Evolutionary conservation across 495 filamentous ascomycete species (phyloP).

Genomic region (Staphylotrichum tortipilum): DNA sequence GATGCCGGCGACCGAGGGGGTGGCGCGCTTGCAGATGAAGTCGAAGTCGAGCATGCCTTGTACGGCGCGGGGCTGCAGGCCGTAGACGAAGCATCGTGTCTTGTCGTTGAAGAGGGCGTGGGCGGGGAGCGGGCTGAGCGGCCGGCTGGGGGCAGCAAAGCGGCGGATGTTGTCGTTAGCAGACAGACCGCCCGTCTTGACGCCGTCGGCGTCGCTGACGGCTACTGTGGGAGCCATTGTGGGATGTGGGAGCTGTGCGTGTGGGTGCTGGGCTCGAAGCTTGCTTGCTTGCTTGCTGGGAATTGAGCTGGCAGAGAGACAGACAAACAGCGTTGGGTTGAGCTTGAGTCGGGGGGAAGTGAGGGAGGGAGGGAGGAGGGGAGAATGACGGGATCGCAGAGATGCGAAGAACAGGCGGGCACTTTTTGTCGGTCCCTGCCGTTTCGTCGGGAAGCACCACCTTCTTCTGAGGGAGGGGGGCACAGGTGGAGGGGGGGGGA

Average conservation of each 20-base stretch:
- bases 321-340: not conserved
- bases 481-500: too few relatives aligned
- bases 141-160: slow-evolving; percentile 86
- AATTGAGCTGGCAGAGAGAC: slow-evolving; percentile 6
- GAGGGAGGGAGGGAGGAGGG: slow-evolving; percentile 8
- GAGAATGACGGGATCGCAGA: slow-evolving; percentile 4
- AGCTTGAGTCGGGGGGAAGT: slow-evolving; percentile 5
- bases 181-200: slow-evolving; percentile 41
- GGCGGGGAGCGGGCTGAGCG: slow-evolving; percentile 71
- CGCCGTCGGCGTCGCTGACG: slow-evolving; percentile 31
- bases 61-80: slow-evolving; percentile 92
- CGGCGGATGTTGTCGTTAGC: slow-evolving; percentile 98
- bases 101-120: slow-evolving; percentile 96
- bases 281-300: too few relatives aligned
- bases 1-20: slow-evolving; percentile 95
- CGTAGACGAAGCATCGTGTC: slow-evolving; percentile 99
- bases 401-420: slow-evolving; percentile 11
- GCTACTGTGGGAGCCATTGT: slow-evolving; percentile 30
- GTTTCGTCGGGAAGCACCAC: slow-evolving; percentile 12
- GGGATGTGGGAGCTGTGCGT: slow-evolving; percentile 1
- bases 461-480: too few relatives aligned
- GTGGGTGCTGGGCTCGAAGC: slow-evolving; percentile 9
- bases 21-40: slow-evolving; percentile 98
- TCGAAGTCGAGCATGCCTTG: slow-evolving; percentile 99
- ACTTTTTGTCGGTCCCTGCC: slow-evolving; percentile 21